A percentile compares a stretch with the other conserved stretches of the same genome.
phyloP scores from a whole-genome alignment of 1,284 basidiomycete species.

The Microbotryum intermedium region DNA sequence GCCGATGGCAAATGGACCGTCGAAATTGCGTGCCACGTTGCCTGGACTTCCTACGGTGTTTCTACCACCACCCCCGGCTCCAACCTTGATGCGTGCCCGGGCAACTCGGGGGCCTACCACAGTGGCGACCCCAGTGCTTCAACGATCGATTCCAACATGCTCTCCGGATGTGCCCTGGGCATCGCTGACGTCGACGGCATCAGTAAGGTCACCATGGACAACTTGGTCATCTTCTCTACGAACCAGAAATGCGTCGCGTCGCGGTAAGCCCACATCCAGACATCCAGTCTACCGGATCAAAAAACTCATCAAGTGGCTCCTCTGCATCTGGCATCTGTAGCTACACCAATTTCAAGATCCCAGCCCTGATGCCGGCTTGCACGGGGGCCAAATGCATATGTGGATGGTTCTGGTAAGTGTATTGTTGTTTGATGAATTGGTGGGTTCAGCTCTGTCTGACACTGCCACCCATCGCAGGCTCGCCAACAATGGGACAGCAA shows the following conservation, averaged over 20 bases:
- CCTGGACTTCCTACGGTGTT: slow-evolving; percentile 17
- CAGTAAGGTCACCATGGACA: slow-evolving; percentile 3
- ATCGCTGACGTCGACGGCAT: slow-evolving; percentile 23
- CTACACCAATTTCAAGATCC: neutral
- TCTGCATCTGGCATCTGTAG: no score
- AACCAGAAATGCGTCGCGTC: neutral
- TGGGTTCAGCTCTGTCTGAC: slow-evolving; percentile 1
- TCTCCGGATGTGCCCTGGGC: slow-evolving; percentile 26
- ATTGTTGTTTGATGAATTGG: neutral
- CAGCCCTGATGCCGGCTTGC: slow-evolving; percentile 21
- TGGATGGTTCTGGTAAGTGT: slow-evolving; percentile 8
- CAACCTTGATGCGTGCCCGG: slow-evolving; percentile 20
- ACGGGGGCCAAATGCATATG: slow-evolving; percentile 20
- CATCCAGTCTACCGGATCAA: no score
- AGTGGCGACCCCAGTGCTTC: slow-evolving; percentile 10
- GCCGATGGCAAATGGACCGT: slow-evolving; percentile 16
- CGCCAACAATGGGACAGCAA: slow-evolving; percentile 6
- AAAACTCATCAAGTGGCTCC: no score
- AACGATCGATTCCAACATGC: slow-evolving; percentile 6
- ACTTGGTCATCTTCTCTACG: slow-evolving; percentile 11
- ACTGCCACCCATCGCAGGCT: neutral
- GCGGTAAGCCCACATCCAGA: no score
- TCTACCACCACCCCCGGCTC: neutral
- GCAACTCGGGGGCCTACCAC: slow-evolving; percentile 20
- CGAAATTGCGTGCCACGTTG: slow-evolving; percentile 25